phyloP scores from a whole-genome alignment of 2,329 filamentous ascomycete species.

The Trichoderma sp. region DNA sequence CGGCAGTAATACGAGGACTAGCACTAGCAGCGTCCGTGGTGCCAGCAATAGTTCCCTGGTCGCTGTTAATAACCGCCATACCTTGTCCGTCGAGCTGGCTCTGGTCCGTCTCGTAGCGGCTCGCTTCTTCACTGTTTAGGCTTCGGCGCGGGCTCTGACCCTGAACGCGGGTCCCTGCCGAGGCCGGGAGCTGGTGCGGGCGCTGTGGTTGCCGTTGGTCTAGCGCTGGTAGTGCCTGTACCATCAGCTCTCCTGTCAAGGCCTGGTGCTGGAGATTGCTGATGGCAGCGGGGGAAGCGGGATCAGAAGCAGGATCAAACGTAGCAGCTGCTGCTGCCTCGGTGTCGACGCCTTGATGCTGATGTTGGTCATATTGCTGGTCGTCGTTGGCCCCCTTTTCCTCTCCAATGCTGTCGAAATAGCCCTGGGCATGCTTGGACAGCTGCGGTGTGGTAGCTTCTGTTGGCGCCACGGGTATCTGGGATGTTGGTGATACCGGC shows the following conservation, averaged over 20 bases:
- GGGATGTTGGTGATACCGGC: not conserved
- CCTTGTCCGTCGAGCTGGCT: conserved; percentile 3
- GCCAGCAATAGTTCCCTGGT: not conserved
- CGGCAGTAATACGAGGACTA: not conserved
- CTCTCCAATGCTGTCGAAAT: not conserved
- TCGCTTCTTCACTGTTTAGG: not conserved
- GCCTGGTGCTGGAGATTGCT: not conserved
- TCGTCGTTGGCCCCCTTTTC: not conserved
- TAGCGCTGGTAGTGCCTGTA: not conserved
- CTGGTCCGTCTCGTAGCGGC: not conserved
- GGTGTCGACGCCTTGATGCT: not conserved
- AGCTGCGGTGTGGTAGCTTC: not conserved
- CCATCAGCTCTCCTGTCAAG: not conserved
- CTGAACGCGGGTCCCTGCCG: conserved; percentile 14
- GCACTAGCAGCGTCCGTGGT: not conserved
- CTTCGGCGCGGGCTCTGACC: conserved; percentile 3
- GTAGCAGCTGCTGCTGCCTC: not conserved
- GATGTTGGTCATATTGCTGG: not conserved
- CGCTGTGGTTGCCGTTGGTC: conserved; percentile 11
- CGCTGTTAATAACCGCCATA: not conserved
- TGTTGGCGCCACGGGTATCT: not conserved
- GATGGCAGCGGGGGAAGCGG: not conserved
- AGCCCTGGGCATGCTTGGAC: not conserved
- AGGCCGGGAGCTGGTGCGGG: conserved; percentile 19
- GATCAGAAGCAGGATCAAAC: not conserved